Conservation (phyloP, 495 filamentous ascomycete genomes). For the Neurospora sp. region DNA sequence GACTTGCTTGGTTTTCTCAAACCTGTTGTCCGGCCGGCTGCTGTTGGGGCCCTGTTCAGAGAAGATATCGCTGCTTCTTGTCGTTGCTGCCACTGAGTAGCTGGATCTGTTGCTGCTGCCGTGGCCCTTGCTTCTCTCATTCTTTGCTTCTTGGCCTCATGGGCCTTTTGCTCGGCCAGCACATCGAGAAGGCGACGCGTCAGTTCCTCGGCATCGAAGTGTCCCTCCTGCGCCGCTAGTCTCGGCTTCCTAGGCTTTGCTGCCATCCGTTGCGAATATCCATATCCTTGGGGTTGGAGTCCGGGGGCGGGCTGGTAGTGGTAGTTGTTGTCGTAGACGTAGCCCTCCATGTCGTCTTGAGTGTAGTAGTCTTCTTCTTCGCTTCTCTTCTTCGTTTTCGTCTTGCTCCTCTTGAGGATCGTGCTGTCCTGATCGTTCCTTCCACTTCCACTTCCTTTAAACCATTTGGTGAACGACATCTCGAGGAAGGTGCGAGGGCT, state of each 20-base stretch:
- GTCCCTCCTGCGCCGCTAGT: constrained; percentile 17
- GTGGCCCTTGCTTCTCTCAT: background rate
- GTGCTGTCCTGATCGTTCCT: background rate
- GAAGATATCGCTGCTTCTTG: background rate
- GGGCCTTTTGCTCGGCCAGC: constrained; percentile 32
- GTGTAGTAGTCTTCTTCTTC: background rate
- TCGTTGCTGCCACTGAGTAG: constrained; percentile 1
- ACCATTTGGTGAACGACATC: background rate
- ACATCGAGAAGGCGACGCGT: constrained; percentile 34
- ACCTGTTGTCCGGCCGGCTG: constrained; percentile 1
- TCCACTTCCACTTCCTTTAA: background rate
- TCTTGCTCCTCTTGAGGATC: background rate
- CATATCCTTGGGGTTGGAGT: constrained; percentile 15
- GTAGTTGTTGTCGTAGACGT: constrained; percentile 27
- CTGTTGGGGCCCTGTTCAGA: background rate
- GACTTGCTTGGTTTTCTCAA: constrained; percentile 8
- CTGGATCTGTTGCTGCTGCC: background rate
- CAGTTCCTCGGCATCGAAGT: constrained; percentile 43
- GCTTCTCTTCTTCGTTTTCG: background rate
- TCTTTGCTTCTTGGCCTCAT: constrained; percentile 8
- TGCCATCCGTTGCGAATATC: constrained; percentile 11
- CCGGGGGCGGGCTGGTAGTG: constrained; percentile 21
- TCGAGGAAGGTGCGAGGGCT: background rate
- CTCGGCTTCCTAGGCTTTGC: background rate
- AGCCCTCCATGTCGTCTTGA: background rate